Conservation (phyloP, 73 alveolate species). For the Paramecium primaurelia region DNA sequence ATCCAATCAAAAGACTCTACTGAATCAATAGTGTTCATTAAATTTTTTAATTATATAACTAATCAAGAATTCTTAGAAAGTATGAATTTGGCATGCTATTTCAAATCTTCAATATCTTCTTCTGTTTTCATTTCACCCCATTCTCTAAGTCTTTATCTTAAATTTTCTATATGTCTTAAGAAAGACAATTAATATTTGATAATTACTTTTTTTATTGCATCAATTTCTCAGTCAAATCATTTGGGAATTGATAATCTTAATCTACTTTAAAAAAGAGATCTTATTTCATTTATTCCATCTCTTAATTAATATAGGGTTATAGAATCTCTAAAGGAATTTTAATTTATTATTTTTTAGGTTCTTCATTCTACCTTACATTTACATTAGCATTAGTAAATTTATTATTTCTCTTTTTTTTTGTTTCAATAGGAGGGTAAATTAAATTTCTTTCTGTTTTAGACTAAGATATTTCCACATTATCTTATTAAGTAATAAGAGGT, state of each 20-base stretch:
- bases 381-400: neutral
- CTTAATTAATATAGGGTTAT: neutral
- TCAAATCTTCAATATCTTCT: neutral
- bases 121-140: conserved; percentile 37
- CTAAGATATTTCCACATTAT: neutral
- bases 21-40: neutral
- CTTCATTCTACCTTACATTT: neutral
- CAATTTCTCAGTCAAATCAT: conserved; percentile 14
- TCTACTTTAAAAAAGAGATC: conserved; percentile 16
- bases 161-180: neutral
- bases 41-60: neutral
- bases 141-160: neutral
- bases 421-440: neutral
- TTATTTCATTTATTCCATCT: neutral
- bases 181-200: neutral
- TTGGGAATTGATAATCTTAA: neutral
- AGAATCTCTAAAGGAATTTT: neutral
- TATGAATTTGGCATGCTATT: conserved; percentile 10
- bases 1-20: neutral
- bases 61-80: conserved; percentile 10
- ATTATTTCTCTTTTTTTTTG: neutral
- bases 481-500: neutral
- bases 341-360: neutral
- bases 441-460: neutral
- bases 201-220: neutral